phyloP scores from a whole-genome alignment of 2,329 filamentous ascomycete species.

The Beauveria medogensis region DNA sequence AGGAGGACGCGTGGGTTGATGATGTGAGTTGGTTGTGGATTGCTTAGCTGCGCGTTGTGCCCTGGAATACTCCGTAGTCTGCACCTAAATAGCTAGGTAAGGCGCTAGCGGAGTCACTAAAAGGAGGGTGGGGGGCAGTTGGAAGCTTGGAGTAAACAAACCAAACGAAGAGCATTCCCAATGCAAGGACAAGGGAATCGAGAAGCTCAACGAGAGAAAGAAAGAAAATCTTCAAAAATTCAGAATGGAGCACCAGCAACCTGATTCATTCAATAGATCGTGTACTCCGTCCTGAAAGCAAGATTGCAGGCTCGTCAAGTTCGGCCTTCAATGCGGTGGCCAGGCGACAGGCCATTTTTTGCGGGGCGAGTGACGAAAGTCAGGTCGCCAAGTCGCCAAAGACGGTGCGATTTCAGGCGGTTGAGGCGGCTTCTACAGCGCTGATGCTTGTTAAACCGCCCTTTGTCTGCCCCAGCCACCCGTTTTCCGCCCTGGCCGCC shows the following conservation, averaged over 20 bases:
- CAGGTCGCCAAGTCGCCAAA: background rate
- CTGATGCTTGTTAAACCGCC: no score
- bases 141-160: no score
- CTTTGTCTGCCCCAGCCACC: background rate
- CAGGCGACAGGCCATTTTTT: background rate
- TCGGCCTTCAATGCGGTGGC: background rate
- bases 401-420: no score
- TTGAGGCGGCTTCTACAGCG: no score
- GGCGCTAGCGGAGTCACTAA: no score
- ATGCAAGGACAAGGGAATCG: no score
- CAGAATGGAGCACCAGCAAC: background rate
- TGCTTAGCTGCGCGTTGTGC: background rate
- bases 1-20: background rate
- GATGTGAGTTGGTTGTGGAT: background rate
- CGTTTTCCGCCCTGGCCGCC: slow-evolving; percentile 1
- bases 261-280: background rate
- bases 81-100: no score
- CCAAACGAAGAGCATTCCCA: no score
- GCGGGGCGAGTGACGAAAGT: background rate
- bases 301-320: background rate
- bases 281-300: background rate
- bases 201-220: no score
- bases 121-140: background rate
- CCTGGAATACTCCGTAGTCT: background rate
- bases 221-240: no score